Evolutionary conservation across 2,329 filamentous ascomycete species (phyloP), one percentile per base, ranked within the genome.

Genomic region (Cadophora sp.): DNA sequence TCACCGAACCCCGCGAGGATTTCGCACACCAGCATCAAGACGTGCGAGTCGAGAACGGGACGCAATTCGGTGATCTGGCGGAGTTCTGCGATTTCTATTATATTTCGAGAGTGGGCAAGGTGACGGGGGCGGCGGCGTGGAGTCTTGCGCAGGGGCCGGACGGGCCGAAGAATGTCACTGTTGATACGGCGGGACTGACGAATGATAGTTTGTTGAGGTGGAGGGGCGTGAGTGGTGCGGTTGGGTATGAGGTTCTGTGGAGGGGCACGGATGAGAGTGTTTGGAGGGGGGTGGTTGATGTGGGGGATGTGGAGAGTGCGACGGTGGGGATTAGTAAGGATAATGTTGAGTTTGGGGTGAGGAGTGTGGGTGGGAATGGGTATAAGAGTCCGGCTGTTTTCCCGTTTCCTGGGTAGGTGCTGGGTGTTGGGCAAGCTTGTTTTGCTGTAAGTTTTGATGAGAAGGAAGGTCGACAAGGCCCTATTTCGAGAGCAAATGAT

Each of bases 21-120:
- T 88, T 83, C 74, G 79, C 77, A 4, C 86, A 88, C 73, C 86
- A 88, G 76, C 86, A 88, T 71, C 86, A 88, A 76, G 81, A 88
- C 68, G 72, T 84, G 0, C 80, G 85, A 0, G 79, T 84, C 14
- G 79, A 81, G 59, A 81, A 84, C 60, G 84, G 83, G 1, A 82
- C 80, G 27, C 82, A 85, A 66, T 88, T 85, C 70, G 86, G 86
- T 29, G 86, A 89, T 65, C 72, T 87, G 4, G 76, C 82, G 8
- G 82, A 87, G 66, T 88, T 86, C 70, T 83, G 85, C n/a, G 86
- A 89, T 74, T 87, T 82, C 67, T 82, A 85, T 3, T 88, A 81
- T 73, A 83, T 83, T 1, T 79, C 84, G 0, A 81, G 86, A 11
- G 85, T 88, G 0, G 85, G 81, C 0, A 83, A 81, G 65, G 85